Evolutionary conservation across 257 asterid species (phyloP), one percentile per base, ranked within the genome.

Genomic region (Osmanthus fragrans): DNA sequence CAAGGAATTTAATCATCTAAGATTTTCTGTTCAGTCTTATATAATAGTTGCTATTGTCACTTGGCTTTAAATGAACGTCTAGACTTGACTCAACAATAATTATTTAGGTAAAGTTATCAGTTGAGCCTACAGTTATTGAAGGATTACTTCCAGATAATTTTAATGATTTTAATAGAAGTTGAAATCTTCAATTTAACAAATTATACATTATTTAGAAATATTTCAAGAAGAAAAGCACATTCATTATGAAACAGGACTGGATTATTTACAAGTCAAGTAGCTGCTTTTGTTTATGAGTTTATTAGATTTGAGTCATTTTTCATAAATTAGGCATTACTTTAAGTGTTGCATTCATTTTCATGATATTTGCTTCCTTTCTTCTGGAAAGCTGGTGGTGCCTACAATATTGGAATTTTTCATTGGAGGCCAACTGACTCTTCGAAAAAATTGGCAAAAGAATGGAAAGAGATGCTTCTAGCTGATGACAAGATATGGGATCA

Each of bases 401-500:
- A 92, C 84, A 96, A 93, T 82, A 93, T 96, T 30, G 99, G 99
- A 77, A 93, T 96, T 75, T 96, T 96, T 88, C 98, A 93, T 79
- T 96, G 99, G 99, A 88, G 99, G 80, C 93, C 98, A 70, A 88
- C 96, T 33, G 88, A 90, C 49, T 83, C 98, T 78, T 81, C 99
- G 39, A 90, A 78, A 76, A 90, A 90, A 84, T 86, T 96, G 83
- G 96, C 97, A 75, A 93, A 79, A 76, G 99, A 93, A 83, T 96
- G 99, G 99, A 96, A 92, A 78, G 94, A 90, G 80, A 60, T 87
- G 92, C 94, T 96, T 86, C 73, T 89, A 60, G 85, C 88, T 84
- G 97, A 96, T 81, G 99, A 93, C 45, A 90, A 71, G 60, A 84
- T 92, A 81, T 96, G 99, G 99, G 99, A 96, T 87, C 99, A 96